These are phyloP conservation scores for Fusarium annulatum DNA, from an alignment of 2,329 filamentous ascomycete species.

Conservation along the genomic window DNA sequence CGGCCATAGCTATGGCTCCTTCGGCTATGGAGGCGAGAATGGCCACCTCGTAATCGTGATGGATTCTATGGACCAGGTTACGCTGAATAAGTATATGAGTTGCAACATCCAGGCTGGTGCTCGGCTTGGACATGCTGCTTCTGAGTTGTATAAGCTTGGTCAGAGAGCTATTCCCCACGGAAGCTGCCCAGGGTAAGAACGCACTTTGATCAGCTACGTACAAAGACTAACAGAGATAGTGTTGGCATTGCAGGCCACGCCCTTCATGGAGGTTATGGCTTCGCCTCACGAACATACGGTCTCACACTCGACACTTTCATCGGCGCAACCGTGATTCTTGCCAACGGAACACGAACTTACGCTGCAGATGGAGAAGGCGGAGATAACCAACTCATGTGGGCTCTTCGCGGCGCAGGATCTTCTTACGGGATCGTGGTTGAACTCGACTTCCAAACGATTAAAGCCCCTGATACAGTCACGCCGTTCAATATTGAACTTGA, in stretches of 20 bases:
- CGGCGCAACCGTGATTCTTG: slow-evolving; percentile 46
- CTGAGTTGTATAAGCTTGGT: slow-evolving; percentile 53
- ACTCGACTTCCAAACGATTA: slow-evolving; percentile 45
- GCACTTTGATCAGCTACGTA: accelerated
- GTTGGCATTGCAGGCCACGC: slow-evolving; percentile 47
- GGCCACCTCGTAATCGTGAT: slow-evolving; percentile 56
- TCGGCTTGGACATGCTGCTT: slow-evolving; percentile 60
- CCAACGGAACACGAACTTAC: slow-evolving; percentile 40
- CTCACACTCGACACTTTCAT: slow-evolving; percentile 46
- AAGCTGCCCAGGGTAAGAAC: slow-evolving; percentile 61
- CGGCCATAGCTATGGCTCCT: slow-evolving; percentile 65
- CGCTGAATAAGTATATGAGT: slow-evolving; percentile 32
- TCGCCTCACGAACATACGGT: slow-evolving; percentile 45
- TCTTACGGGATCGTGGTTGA: slow-evolving; percentile 48
- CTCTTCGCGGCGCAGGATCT: slow-evolving; percentile 47
- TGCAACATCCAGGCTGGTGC: slow-evolving; percentile 56
- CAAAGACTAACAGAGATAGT: slow-evolving; percentile 24
- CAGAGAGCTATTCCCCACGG: slow-evolving; percentile 60
- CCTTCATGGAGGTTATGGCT: slow-evolving; percentile 47
- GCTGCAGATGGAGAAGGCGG: slow-evolving; percentile 39
- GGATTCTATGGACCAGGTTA: slow-evolving; percentile 53
- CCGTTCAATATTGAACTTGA: slow-evolving; percentile 37
- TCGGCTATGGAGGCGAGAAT: slow-evolving; percentile 56
- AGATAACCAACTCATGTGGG: slow-evolving; percentile 45
- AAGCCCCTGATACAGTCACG: slow-evolving; percentile 34